These are phyloP conservation scores for Colletotrichum australisinense DNA, from an alignment of 2,329 filamentous ascomycete genomes.

Conservation along the genomic window DNA sequence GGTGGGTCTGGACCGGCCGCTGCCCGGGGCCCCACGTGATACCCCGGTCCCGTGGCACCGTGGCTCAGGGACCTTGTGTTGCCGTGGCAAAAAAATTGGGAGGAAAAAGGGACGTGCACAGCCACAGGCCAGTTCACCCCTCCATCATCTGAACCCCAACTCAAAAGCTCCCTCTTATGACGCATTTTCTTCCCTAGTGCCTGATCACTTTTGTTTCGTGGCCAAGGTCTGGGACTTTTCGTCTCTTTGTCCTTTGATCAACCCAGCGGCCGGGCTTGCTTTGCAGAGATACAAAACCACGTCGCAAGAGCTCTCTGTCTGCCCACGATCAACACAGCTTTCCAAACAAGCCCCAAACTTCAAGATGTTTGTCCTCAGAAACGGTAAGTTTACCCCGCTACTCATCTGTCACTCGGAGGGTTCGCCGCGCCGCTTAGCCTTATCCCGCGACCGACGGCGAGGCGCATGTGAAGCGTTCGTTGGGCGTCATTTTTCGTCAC, in stretches of 20 bases:
- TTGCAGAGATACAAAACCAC: constrained; percentile 27
- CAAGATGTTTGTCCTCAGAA: constrained; percentile 53
- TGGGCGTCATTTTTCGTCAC: constrained; percentile 10
- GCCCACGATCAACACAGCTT: constrained; percentile 8
- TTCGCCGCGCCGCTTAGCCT: neutral
- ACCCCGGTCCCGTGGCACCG: constrained; percentile 16
- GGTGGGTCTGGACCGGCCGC: constrained; percentile 1
- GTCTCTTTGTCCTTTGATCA: constrained; percentile 17
- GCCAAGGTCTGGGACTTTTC: constrained; percentile 28
- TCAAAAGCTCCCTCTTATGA: constrained; percentile 42
- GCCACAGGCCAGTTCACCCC: constrained; percentile 38
- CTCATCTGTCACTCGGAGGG: neutral
- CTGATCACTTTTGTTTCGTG: constrained; percentile 29
- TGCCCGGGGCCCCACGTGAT: constrained; percentile 5
- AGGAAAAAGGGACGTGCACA: constrained; percentile 37
- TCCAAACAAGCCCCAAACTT: constrained; percentile 25
- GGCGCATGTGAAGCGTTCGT: neutral
- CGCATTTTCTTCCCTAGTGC: constrained; percentile 40
- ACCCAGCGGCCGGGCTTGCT: constrained; percentile 20
- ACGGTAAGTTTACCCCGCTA: constrained; percentile 46
- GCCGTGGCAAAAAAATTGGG: constrained; percentile 28
- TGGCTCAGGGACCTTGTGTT: constrained; percentile 22
- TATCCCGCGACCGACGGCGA: neutral
- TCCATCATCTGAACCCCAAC: constrained; percentile 30
- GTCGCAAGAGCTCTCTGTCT: constrained; percentile 16